phyloP scores from a whole-genome alignment of 2,329 filamentous ascomycete species.

The Alternaria gaisen region DNA sequence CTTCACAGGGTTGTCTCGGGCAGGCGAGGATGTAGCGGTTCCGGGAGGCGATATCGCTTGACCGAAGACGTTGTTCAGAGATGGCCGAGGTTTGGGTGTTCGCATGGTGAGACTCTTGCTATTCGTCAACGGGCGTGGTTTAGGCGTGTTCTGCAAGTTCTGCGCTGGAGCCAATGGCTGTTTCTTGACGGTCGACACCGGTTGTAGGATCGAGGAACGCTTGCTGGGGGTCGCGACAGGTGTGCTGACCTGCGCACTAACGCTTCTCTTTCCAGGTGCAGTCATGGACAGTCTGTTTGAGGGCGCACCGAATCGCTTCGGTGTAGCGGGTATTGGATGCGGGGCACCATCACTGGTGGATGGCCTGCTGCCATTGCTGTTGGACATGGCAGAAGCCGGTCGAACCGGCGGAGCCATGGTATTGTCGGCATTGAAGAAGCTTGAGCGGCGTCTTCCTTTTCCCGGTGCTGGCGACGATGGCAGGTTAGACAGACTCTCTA shows the following conservation, averaged over 20 bases:
- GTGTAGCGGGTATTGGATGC: constrained; percentile 42
- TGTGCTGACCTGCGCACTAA: constrained; percentile 41
- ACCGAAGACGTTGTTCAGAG: constrained; percentile 47
- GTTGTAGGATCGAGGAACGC: constrained; percentile 44
- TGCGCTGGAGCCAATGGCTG: constrained; percentile 37
- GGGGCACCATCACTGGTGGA: constrained; percentile 55
- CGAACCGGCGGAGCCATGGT: constrained; percentile 69
- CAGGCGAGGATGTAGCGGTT: constrained; percentile 31
- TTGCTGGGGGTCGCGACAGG: constrained; percentile 42
- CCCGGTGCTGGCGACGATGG: constrained; percentile 73
- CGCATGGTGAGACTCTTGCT: constrained; percentile 51
- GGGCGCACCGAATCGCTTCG: constrained; percentile 27
- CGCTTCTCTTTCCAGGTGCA: constrained; percentile 47
- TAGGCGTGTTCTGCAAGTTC: constrained; percentile 39
- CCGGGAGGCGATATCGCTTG: constrained; percentile 44
- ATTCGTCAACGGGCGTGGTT: constrained; percentile 41
- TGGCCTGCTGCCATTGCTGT: constrained; percentile 62
- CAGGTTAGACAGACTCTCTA: constrained; percentile 81
- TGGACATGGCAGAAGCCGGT: constrained; percentile 68
- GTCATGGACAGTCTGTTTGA: constrained; percentile 44
- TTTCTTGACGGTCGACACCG: constrained; percentile 43
- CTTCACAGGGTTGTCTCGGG: constrained; percentile 27
- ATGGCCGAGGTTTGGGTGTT: constrained; percentile 43
- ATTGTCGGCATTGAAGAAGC: constrained; percentile 75
- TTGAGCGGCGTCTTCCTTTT: constrained; percentile 70